Evolutionary conservation across 345 rosid species (phyloP), one percentile per base, ranked within the genome.

Genomic region (Citrus hindsii): DNA sequence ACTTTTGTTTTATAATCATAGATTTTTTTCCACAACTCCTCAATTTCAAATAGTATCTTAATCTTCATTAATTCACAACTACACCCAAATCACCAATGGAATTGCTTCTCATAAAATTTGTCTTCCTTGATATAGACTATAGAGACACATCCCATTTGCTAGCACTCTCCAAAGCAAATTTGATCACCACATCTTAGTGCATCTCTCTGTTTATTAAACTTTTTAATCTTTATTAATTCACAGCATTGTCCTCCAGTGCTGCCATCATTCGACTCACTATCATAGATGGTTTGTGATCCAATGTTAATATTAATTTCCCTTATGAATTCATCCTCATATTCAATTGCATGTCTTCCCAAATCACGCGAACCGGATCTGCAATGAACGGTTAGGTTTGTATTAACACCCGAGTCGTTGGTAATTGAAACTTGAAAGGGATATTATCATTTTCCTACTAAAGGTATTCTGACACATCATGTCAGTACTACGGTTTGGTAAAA

Each of bases 381-480:
- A 28, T 61, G 19, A 27, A 61, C 9, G 5, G 65, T 61, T 61
- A 61, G 32, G 12, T 24, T 67, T 6, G 55, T 7, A 13, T 62
- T 24, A 8, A 9, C 69, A 4, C 70, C 63, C 9, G 46, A 10
- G 62, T 22, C 6, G 76, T 70, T 77, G 5, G 48, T 42, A 19
- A 62, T 30, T 32, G 18, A 61, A 9, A 78, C 80, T 28, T 16
- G 62, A 69, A 78, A 70, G n/a, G n/a, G n/a, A n/a, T n/a, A n/a
- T n/a, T n/a, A n/a, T n/a, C n/a, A n/a, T n/a, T n/a, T n/a, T n/a
- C n/a, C n/a, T n/a, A n/a, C n/a, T n/a, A n/a, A n/a, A n/a, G n/a
- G n/a, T n/a, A n/a, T n/a, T n/a, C n/a, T n/a, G n/a, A n/a, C n/a
- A n/a, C n/a, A n/a, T n/a, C n/a, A n/a, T n/a, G n/a, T n/a, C n/a